A percentile compares a stretch with the other conserved stretches of the same genome.
Conservation (phyloP, 768 basidiomycete genomes). For the Dacryopinax primogenitus region DNA sequence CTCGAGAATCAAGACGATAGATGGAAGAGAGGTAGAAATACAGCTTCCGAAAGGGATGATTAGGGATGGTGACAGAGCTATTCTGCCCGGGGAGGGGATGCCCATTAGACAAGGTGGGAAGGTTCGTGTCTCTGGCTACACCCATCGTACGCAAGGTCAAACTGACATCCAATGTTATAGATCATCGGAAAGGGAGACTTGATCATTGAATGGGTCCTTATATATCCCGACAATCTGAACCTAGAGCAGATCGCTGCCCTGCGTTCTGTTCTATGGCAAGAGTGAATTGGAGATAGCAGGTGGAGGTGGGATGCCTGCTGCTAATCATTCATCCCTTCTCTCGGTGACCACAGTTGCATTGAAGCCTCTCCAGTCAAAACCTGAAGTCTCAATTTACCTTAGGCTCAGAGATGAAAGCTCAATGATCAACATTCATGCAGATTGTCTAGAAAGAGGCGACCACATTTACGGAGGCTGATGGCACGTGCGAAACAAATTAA, state of each 20-base stretch:
- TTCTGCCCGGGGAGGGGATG: conserved; percentile 53
- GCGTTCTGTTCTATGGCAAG: neutral
- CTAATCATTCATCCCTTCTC: too few relatives aligned
- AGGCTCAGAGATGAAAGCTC: too few relatives aligned
- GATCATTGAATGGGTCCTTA: conserved; percentile 42
- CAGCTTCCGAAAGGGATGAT: conserved; percentile 43
- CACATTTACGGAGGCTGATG: neutral
- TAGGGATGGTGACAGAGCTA: conserved; percentile 36
- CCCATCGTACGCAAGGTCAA: neutral
- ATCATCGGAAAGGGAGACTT: conserved; percentile 46
- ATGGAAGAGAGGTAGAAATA: conserved; percentile 42
- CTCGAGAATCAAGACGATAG: conserved; percentile 43
- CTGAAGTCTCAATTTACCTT: too few relatives aligned
- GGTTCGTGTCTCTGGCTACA: conserved; percentile 17
- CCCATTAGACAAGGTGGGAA: conserved; percentile 43
- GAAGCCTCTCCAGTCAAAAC: too few relatives aligned
- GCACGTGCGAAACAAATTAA: neutral
- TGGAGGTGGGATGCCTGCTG: too few relatives aligned
- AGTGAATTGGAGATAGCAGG: neutral
- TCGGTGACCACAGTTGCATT: too few relatives aligned
- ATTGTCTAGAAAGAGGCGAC: neutral
- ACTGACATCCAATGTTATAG: neutral
- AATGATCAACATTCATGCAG: too few relatives aligned
- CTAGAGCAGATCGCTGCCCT: neutral
- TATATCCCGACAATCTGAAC: neutral